Conservation (phyloP, 306 rosid species). For the Adenanthera pavonina region DNA sequence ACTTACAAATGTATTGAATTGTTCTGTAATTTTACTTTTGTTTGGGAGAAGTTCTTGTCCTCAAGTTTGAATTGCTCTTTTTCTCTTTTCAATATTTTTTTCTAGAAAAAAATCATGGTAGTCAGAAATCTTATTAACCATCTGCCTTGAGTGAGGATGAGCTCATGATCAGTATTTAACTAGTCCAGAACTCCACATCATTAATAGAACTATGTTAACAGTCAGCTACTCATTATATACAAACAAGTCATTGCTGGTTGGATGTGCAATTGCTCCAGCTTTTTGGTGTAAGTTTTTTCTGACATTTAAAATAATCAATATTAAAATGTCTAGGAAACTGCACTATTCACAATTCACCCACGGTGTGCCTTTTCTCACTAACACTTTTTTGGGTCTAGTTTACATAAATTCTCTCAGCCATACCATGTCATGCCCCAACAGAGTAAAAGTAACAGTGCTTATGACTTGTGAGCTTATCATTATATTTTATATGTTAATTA, state of each 20-base stretch:
- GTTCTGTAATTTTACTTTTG: background rate
- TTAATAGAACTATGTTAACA: background rate
- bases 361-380: no score
- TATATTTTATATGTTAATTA: conserved; percentile 7
- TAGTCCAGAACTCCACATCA: conserved; percentile 12
- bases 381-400: background rate
- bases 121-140: background rate
- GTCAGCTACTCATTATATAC: background rate
- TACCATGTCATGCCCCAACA: conserved; percentile 29
- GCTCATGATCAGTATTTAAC: conserved; percentile 24
- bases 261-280: conserved; percentile 9
- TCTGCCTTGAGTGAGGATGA: conserved; percentile 1
- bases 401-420: background rate
- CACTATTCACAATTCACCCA: no score
- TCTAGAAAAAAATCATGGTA: background rate
- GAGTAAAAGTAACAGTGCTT: background rate
- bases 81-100: background rate
- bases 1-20: background rate
- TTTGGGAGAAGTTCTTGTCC: background rate
- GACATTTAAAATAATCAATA: background rate
- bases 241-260: conserved; percentile 7
- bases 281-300: conserved; percentile 9
- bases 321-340: no score
- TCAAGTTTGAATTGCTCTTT: background rate
- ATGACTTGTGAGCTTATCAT: background rate